Base-by-base conservation (phyloP, 805 yeast genomes). In the Pichia nanzhaoensis region DNA sequence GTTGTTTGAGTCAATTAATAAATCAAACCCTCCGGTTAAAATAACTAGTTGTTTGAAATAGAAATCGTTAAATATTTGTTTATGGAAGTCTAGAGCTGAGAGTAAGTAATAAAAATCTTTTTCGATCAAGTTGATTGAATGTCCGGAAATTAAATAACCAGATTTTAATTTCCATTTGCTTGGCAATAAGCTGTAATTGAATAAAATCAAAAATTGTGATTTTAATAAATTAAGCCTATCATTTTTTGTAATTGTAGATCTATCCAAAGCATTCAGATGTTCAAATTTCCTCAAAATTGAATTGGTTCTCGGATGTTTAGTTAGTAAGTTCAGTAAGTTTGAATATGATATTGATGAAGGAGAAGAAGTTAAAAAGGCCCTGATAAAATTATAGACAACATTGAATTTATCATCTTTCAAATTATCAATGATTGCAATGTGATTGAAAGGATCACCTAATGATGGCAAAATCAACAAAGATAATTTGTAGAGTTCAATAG, bases 391-490 rank as follows among this genome's bases (percentile, higher is more conserved):
- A 48, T 75, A 70, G 34, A 71, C 66, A 21, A 80, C 76, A 40
- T 64, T 63, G 47, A 65, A 70, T 42, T 69, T 70, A 49, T 73
- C 75, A 45, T 70, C 74, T 39, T 67, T 66, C 41, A 73, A 66
- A 67, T 77, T 75, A 47, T 74, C 71, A 34, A 72, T 64, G 31
- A 80, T 73, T 3, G 82, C 85, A 39, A 77, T 69, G 52, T 77
- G 80, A 51, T 77, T 77, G 52, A 75, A 75, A 24, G 78, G 82
- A 54, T 82, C 89, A 43, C 84, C 84, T 46, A 80, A 68, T 0
- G 86, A 76, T 1, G 91, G 90, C 22, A 82, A 59, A 17, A 83
- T 61, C 22, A 75, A 55, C 28, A 78, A 72, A 17, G 87, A 79
- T 37, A 69, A 59, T 40, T 74, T 69, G 53, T 80, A 78, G 44